These are phyloP conservation scores for Berkeleyomyces rouxiae DNA, from an alignment of 2,329 filamentous ascomycete species.

Conservation along the genomic window DNA sequence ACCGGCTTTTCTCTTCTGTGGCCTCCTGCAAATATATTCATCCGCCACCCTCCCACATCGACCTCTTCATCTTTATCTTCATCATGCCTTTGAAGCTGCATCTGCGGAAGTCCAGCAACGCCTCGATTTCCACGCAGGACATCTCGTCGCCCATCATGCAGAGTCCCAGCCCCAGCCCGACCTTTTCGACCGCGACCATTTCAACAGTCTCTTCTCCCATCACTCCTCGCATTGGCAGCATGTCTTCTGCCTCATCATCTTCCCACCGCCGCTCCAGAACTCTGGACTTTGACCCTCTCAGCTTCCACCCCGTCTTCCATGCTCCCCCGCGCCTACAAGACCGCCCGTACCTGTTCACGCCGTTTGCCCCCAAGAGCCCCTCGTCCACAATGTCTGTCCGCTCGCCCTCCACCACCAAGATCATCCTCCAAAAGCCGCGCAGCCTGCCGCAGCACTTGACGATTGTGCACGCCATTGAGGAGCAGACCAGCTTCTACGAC, in stretches of 20 bases:
- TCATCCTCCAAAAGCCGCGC: conserved; percentile 10
- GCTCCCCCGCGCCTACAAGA: conserved; percentile 13
- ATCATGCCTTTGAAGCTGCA: conserved; percentile 11
- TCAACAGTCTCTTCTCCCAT: not conserved
- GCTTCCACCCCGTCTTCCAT: conserved; percentile 9
- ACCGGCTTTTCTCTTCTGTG: not conserved
- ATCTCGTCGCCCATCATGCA: conserved; percentile 9
- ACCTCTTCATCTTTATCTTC: not conserved
- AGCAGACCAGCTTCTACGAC: conserved; percentile 3
- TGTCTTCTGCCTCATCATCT: not conserved
- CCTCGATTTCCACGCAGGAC: conserved; percentile 6
- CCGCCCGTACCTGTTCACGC: conserved; percentile 12
- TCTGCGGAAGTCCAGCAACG: conserved; percentile 9
- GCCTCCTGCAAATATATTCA: not conserved
- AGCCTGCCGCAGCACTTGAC: conserved; percentile 9
- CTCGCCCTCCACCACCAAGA: conserved; percentile 9
- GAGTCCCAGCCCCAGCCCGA: conserved; percentile 3
- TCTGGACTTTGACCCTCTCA: conserved; percentile 13
- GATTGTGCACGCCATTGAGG: conserved; percentile 12
- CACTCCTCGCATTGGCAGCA: not conserved
- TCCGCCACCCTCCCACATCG: not conserved
- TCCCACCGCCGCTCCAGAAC: conserved; percentile 12
- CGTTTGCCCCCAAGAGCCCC: conserved; percentile 1
- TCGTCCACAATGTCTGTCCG: conserved; percentile 12
- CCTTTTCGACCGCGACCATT: not conserved